Conservation (phyloP, 768 basidiomycete genomes). For the Pleurotus eryngii region DNA sequence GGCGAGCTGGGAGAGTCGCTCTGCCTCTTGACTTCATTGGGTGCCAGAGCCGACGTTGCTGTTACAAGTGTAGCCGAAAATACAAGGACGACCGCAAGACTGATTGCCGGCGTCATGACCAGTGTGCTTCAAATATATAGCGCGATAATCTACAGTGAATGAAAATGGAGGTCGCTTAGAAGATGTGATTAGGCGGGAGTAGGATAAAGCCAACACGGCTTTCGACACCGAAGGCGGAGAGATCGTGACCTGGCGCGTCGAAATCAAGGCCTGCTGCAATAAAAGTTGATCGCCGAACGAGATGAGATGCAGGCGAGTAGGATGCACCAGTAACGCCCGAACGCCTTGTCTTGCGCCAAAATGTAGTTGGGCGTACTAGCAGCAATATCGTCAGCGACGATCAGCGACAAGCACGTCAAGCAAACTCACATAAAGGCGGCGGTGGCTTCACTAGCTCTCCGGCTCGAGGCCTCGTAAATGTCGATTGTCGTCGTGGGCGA, state of each 20-base stretch:
- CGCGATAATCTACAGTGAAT: neutral
- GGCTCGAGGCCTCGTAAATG: conserved; percentile 23
- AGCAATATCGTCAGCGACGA: neutral
- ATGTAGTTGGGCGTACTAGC: conserved; percentile 76
- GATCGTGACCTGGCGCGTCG: conserved; percentile 58
- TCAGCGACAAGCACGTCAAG: neutral
- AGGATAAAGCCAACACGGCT: conserved; percentile 48
- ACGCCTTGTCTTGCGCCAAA: conserved; percentile 72
- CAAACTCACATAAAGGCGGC: conserved; percentile 59
- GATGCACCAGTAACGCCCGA: conserved; percentile 70
- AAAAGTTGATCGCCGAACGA: conserved; percentile 75
- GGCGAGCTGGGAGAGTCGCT: neutral
- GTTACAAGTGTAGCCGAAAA: neutral
- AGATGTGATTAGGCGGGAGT: conserved; percentile 37
- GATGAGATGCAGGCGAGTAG: conserved; percentile 71
- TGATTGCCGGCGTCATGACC: neutral
- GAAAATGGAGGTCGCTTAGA: neutral
- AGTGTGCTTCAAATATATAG: neutral
- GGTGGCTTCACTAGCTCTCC: conserved; percentile 56
- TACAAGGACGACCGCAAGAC: neutral
- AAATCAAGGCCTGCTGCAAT: conserved; percentile 73
- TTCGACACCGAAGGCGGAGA: conserved; percentile 62
- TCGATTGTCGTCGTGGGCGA: neutral
- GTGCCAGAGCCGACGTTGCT: neutral
- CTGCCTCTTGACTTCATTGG: neutral